These are phyloP conservation scores for Aphanomyces astaci DNA, from an alignment of 352 stramenopile species.

Conservation along the genomic window DNA sequence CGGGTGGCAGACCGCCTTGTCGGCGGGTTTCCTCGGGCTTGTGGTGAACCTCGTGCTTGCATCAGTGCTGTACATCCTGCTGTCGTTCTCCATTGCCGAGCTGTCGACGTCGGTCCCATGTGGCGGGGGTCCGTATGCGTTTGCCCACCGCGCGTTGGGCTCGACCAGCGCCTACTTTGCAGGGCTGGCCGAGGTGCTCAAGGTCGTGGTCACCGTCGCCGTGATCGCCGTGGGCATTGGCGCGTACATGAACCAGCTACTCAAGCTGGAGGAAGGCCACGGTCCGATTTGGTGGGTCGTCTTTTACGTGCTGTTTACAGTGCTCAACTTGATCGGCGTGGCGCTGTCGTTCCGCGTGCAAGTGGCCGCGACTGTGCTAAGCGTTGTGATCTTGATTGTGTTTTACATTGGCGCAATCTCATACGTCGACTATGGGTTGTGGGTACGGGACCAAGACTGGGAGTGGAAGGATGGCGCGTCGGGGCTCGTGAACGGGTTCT, in stretches of 20 bases:
- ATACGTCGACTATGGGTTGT: slow-evolving; percentile 49
- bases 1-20: slow-evolving; percentile 47
- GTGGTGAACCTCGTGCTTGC: slow-evolving; percentile 51
- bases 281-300: slow-evolving; percentile 10
- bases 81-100: slow-evolving; percentile 64
- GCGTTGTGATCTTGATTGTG: slow-evolving; percentile 48
- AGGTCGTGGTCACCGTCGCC: slow-evolving; percentile 55
- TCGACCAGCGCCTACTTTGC: slow-evolving; percentile 49
- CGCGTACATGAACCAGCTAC: slow-evolving; percentile 55
- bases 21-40: slow-evolving; percentile 48
- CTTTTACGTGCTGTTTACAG: slow-evolving; percentile 56
- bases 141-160: slow-evolving; percentile 53
- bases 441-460: slow-evolving; percentile 38
- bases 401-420: slow-evolving; percentile 56
- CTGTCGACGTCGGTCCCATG: slow-evolving; percentile 48
- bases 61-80: slow-evolving; percentile 51
- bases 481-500: slow-evolving; percentile 45
- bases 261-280: background rate
- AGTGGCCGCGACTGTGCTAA: slow-evolving; percentile 44
- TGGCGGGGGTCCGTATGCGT: slow-evolving; percentile 52
- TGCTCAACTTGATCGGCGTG: slow-evolving; percentile 49
- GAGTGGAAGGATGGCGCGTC: slow-evolving; percentile 43
- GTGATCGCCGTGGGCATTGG: slow-evolving; percentile 57
- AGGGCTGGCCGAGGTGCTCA: slow-evolving; percentile 53
- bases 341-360: slow-evolving; percentile 63